Base-by-base conservation (phyloP, 306 rosid genomes). In the Psophocarpus tetragonolobus region DNA sequence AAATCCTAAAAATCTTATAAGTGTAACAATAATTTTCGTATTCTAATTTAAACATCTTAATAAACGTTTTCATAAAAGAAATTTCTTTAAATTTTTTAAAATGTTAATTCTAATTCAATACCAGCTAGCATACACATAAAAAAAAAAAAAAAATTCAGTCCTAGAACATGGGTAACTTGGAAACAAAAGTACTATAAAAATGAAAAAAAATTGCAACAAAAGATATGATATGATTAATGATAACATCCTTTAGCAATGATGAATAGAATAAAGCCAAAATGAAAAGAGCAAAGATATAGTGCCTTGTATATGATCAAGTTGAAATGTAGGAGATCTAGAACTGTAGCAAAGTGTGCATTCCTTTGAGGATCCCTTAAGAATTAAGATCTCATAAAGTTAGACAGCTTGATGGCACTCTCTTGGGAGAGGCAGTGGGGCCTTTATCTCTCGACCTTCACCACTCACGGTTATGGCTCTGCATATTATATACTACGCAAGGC, bases 331-430 rank as follows among this genome's bases (percentile, higher is more conserved):
- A 70, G 33, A 70, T 74, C 50, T 73, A 73, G 44, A 73, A 51
- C 20, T 11, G 54, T 78, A 73, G 45, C 30, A 79, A 79, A 69
- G 30, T 15, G 63, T 66, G 54, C 44, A 18, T 63, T 24, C 23
- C 21, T 9, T 29, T 18, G 4, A 32, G 72, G 85, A 81, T 85
- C 82, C 74, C 86, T 85, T 85, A 78, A 82, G 82, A 82, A 79
- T 81, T 63, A 82, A 87, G 93, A 85, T 82, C 85, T 87, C 64
- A 24, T 51, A 88, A 88, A 85, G 91, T 57, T 65, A 50, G 85
- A 89, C 94, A 91, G 94, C 94, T 91, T 88, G 92, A 89, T 82
- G 73, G 90, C 97, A 91, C 90, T 85, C 62, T 76, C 63, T 71
- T 77, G 13, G 80, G 70, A 35, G 81, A 45, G 21, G 68, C 12